phyloP scores from a whole-genome alignment of 768 basidiomycete genomes.

The Hericium coralloides region DNA sequence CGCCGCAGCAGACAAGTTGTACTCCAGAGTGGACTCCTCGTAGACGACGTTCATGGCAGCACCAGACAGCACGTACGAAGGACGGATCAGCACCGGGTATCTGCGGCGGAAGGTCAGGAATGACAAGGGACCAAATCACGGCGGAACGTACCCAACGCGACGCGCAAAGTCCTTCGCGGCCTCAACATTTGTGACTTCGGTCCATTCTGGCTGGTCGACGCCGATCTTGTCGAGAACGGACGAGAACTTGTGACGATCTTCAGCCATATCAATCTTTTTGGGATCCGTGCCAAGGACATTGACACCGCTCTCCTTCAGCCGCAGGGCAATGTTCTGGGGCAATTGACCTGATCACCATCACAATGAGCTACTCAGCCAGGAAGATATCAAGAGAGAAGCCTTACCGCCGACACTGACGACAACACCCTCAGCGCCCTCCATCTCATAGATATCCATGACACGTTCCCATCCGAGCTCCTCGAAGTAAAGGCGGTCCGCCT shows the following conservation, averaged over 20 bases:
- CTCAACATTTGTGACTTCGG: slow-evolving; percentile 79
- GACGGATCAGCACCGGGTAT: slow-evolving; percentile 96
- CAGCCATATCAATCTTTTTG: slow-evolving; percentile 89
- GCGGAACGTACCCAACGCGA: slow-evolving; percentile 59
- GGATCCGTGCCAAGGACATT: slow-evolving; percentile 97
- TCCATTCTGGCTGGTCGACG: slow-evolving; percentile 96
- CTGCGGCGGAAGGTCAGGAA: slow-evolving; percentile 27
- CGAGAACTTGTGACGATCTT: slow-evolving; percentile 99
- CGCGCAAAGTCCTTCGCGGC: slow-evolving; percentile 88
- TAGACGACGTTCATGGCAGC: slow-evolving; percentile 99
- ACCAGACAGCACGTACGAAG: slow-evolving; percentile 96
- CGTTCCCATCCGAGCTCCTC: slow-evolving; percentile 97
- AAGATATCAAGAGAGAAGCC: slow-evolving; percentile 17
- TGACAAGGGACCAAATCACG: not conserved
- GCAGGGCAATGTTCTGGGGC: slow-evolving; percentile 96
- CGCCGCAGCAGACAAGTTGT: slow-evolving; percentile 94
- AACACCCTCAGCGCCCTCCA: slow-evolving; percentile 88
- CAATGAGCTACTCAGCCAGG: not conserved
- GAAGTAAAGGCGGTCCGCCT: slow-evolving; percentile 98
- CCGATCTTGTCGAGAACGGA: slow-evolving; percentile 90
- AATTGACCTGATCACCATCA: slow-evolving; percentile 60
- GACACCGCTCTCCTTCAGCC: slow-evolving; percentile 83
- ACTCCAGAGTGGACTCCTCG: slow-evolving; percentile 81
- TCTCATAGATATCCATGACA: slow-evolving; percentile 99
- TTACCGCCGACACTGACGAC: slow-evolving; percentile 94